Conservation (phyloP, 495 filamentous ascomycete genomes). For the Astrothelium macrocarpum region DNA sequence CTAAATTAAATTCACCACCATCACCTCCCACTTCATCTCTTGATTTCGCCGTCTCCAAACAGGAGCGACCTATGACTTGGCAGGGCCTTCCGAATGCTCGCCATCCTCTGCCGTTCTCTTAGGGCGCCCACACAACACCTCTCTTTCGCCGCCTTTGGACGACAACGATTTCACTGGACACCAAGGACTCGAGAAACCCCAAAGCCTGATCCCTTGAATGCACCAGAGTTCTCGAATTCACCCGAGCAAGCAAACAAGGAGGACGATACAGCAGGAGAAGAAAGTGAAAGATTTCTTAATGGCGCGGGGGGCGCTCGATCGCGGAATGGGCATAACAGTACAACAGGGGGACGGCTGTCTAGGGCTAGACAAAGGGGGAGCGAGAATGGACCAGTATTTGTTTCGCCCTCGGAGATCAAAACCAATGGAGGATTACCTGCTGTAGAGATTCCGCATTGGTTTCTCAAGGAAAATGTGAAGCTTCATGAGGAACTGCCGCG, state of each 20-base stretch:
- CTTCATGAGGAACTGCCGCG: conserved; percentile 21
- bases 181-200: neutral
- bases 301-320: neutral
- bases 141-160: neutral
- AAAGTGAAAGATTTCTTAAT: neutral
- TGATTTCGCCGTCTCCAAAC: neutral
- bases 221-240: neutral
- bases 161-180: neutral
- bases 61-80: neutral
- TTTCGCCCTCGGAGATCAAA: conserved; percentile 24
- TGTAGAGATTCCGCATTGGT: conserved; percentile 34
- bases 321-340: neutral
- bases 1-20: too few relatives aligned
- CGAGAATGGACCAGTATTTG: conserved; percentile 23
- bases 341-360: neutral
- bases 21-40: too few relatives aligned
- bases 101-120: neutral
- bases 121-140: neutral
- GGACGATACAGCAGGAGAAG: neutral
- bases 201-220: neutral
- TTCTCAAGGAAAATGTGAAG: conserved; percentile 31
- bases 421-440: conserved; percentile 16
- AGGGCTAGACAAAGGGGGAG: conserved; percentile 12
- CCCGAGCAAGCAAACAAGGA: neutral
- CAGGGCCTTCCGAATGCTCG: neutral